phyloP scores from a whole-genome alignment of 75 land plant species.

The Cryptomeria japonica region DNA sequence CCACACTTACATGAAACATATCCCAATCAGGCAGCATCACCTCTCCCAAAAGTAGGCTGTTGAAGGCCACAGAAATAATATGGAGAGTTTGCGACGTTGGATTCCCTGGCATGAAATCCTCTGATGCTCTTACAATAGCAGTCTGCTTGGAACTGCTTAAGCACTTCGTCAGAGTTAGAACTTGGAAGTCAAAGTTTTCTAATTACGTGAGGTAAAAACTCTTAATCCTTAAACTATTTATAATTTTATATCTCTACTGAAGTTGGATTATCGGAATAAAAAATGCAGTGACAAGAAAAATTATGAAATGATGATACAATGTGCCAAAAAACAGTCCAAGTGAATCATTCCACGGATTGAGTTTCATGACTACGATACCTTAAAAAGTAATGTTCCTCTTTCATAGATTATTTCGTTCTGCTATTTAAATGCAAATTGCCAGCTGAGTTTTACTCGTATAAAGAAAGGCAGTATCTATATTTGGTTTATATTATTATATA shows the following conservation, averaged over 20 bases:
- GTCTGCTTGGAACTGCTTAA: constrained; percentile 61
- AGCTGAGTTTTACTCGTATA: background rate
- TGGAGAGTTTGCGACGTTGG: constrained; percentile 71
- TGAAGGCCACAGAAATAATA: constrained; percentile 78
- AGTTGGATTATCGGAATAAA: background rate
- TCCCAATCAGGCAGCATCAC: constrained; percentile 93
- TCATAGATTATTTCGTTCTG: background rate
- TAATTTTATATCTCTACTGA: background rate
- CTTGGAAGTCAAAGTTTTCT: background rate
- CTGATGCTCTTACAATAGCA: constrained; percentile 78
- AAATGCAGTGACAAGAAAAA: background rate
- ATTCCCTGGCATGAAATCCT: constrained; percentile 73
- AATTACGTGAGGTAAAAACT: background rate
- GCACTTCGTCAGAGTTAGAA: background rate
- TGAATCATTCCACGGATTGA: background rate
- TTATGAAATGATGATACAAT: background rate
- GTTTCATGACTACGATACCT: background rate
- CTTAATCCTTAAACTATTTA: background rate
- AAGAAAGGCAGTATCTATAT: background rate
- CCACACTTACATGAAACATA: constrained; percentile 74
- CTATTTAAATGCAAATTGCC: background rate
- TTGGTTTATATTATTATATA: background rate
- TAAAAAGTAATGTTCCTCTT: background rate
- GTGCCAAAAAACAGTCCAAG: background rate
- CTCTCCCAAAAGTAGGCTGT: constrained; percentile 81